phyloP scores from a whole-genome alignment of 306 rosid genomes.

The Alnus glutinosa region DNA sequence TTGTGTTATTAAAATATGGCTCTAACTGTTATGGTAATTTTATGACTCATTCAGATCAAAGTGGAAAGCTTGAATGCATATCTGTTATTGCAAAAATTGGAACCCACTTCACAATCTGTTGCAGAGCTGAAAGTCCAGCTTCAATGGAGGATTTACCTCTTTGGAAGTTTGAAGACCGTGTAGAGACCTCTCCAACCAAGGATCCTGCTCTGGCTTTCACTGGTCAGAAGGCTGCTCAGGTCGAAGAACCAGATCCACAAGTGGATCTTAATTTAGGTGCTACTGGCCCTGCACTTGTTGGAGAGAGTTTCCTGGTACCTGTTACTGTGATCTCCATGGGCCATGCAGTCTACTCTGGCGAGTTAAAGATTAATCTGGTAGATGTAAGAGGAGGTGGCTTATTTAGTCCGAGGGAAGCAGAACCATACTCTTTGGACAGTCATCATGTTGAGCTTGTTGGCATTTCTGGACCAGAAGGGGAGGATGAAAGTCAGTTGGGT shows the following conservation, averaged over 20 bases:
- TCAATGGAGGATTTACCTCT: constrained; percentile 85
- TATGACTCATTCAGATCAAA: constrained; percentile 60
- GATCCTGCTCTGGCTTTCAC: constrained; percentile 81
- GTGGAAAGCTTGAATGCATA: constrained; percentile 91
- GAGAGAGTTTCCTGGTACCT: constrained; percentile 80
- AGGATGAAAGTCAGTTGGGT: constrained; percentile 54
- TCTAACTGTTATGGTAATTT: constrained; percentile 23
- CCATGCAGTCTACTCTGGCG: constrained; percentile 78
- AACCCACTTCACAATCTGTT: constrained; percentile 77
- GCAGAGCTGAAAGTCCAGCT: constrained; percentile 96
- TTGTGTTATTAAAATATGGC: neutral
- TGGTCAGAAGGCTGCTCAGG: constrained; percentile 84
- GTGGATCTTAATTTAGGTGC: constrained; percentile 79
- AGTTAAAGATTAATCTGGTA: constrained; percentile 92
- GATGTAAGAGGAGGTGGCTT: constrained; percentile 92
- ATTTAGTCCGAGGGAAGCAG: constrained; percentile 89
- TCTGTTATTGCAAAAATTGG: constrained; percentile 84
- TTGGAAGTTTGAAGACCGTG: constrained; percentile 72
- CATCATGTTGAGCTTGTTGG: constrained; percentile 93
- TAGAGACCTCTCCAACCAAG: constrained; percentile 69
- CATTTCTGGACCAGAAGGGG: constrained; percentile 74
- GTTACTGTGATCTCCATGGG: constrained; percentile 77
- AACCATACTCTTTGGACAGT: constrained; percentile 48
- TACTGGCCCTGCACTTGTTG: constrained; percentile 83
- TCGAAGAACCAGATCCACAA: constrained; percentile 82